Evolutionary conservation across 2,329 filamentous ascomycete genomes (phyloP), one percentile per base, ranked within the genome.

Genomic region (Thelonectria rubi): DNA sequence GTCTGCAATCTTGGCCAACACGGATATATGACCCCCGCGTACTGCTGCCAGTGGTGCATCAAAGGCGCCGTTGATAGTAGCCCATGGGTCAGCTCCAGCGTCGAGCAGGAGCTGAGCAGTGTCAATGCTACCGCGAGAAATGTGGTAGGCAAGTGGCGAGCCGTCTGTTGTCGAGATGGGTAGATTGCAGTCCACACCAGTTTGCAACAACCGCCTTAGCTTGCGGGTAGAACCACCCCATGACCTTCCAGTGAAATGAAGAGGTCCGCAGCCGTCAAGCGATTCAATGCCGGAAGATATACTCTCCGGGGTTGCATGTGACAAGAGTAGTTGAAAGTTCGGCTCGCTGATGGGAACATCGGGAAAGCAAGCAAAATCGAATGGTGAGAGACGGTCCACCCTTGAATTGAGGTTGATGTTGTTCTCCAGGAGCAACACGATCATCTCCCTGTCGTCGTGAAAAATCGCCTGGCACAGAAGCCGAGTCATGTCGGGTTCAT

Each of bases 81-180:
- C 15, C 59, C 59, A 62, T 24, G 59, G 59, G 11, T 62, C 43
- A 32, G 59, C 59, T 39, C 37, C 49, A 40, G n/a, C 5, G 15
- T 62, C 49, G 0, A 62, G 48, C 37, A 58, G 54, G 3, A 54
- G 7, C 5, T 53, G 15, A 2, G 54, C 58, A 1, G 58, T 58
- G n/a, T 30, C 7, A 2, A 45, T 10, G 3, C 20, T 10, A 1
- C 15, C 17, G 2, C 7, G 5, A 3, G 2, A 1, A 18, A 61
- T 48, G 20, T 58, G 48, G 12, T 46, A 8, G 1, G 11, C n/a
- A 2, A 61, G 37, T 3, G 59, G 59, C 3, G 54, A 24, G 5
- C 32, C 40, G 1, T 8, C 18, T 2, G 9, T 0, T 3, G 1
- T 2, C 12, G 24, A n/a, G 39, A 43, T 14, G 3, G 59, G 54